A percentile compares a stretch with the other conserved stretches of the same genome.
phyloP scores from a whole-genome alignment of 2,329 filamentous ascomycete genomes.

The Nannizzia gypsea region DNA sequence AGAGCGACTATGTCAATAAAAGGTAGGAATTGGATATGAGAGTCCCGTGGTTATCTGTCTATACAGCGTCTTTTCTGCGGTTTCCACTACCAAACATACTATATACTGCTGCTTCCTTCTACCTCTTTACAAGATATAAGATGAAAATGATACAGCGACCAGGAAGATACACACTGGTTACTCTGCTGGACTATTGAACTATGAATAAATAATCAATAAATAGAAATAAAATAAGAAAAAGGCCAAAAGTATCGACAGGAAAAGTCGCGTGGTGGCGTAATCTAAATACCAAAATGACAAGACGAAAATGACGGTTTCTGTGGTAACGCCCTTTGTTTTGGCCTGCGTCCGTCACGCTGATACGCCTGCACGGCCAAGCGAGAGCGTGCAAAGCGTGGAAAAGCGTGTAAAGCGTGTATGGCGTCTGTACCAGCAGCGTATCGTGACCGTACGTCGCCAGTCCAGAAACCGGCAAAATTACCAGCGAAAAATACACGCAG shows the following conservation, averaged over 20 bases:
- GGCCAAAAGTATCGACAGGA: too few species aligned
- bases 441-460: neutral
- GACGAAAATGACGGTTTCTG: constrained; percentile 6
- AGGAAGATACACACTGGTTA: too few species aligned
- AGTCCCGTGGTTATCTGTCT: too few species aligned
- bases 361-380: neutral
- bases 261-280: neutral
- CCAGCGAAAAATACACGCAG: neutral
- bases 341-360: neutral
- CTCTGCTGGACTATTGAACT: too few species aligned
- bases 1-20: too few species aligned
- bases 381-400: neutral
- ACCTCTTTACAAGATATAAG: too few species aligned
- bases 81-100: too few species aligned
- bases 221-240: neutral
- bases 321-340: constrained; percentile 12
- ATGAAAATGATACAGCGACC: too few species aligned
- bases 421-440: constrained; percentile 6
- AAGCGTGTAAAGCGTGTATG: constrained; percentile 8
- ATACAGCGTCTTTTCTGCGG: too few species aligned
- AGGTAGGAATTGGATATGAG: too few species aligned
- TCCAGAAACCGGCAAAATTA: neutral
- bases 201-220: neutral
- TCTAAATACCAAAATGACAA: neutral
- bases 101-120: too few species aligned